These are phyloP conservation scores for Martiniozyma asiatica DNA, from an alignment of 1,139 yeast species.

Conservation along the genomic window DNA sequence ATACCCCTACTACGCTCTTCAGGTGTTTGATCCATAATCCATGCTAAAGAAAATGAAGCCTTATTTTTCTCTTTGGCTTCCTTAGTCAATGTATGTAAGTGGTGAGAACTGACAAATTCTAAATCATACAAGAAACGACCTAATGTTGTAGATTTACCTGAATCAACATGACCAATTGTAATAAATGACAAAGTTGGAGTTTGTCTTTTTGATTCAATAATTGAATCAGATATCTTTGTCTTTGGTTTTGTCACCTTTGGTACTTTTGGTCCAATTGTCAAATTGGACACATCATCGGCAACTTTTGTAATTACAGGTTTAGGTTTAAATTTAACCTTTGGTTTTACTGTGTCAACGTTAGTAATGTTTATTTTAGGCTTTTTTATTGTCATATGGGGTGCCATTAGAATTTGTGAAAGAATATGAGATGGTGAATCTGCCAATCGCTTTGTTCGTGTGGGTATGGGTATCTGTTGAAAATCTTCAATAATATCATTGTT, in stretches of 20 bases:
- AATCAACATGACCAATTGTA: slow-evolving; percentile 94
- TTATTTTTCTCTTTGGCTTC: slow-evolving; percentile 82
- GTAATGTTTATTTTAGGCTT: too few relatives aligned
- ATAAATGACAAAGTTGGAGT: slow-evolving; percentile 71
- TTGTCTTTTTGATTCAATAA: slow-evolving; percentile 12
- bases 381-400: too few relatives aligned
- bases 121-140: slow-evolving; percentile 78
- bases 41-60: slow-evolving; percentile 88
- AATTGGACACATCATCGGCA: too few relatives aligned
- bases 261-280: slow-evolving; percentile 6
- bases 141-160: slow-evolving; percentile 92
- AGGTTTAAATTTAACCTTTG: too few relatives aligned
- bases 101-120: slow-evolving; percentile 68
- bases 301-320: too few relatives aligned
- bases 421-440: neutral
- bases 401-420: too few relatives aligned
- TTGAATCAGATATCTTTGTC: slow-evolving; percentile 16
- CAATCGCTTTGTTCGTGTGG: neutral
- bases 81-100: slow-evolving; percentile 62
- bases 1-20: slow-evolving; percentile 90
- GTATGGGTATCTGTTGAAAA: too few relatives aligned
- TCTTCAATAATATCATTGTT: too few relatives aligned
- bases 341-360: too few relatives aligned
- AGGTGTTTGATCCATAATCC: slow-evolving; percentile 93
- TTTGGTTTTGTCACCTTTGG: slow-evolving; percentile 28